phyloP scores from a whole-genome alignment of 495 filamentous ascomycete genomes.

The Echria macrotheca region DNA sequence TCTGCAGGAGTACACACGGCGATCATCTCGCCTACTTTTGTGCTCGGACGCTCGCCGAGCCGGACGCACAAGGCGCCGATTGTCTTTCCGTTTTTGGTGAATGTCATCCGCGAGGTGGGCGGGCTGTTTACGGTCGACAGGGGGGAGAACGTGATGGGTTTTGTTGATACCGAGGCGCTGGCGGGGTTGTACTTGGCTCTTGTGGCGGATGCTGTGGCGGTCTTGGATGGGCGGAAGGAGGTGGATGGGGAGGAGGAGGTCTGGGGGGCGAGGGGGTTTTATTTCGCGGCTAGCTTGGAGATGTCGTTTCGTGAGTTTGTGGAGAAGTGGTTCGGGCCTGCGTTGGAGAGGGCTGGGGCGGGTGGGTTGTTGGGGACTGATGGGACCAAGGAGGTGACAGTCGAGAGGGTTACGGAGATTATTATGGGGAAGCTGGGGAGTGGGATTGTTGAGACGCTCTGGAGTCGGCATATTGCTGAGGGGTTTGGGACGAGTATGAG shows the following conservation, averaged over 20 bases:
- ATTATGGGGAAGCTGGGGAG: conserved; percentile 1
- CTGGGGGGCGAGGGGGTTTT: conserved; percentile 12
- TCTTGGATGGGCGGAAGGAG: neutral
- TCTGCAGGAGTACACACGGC: conserved; percentile 4
- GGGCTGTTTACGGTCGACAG: neutral
- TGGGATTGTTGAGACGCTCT: neutral
- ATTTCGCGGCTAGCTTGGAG: conserved; percentile 7
- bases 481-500: conserved; percentile 13
- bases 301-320: conserved; percentile 6
- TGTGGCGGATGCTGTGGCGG: neutral
- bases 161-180: conserved; percentile 11
- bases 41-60: conserved; percentile 9
- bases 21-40: conserved; percentile 13
- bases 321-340: neutral
- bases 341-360: neutral
- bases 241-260: neutral
- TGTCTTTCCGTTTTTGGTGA: conserved; percentile 10
- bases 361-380: neutral
- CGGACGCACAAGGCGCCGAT: conserved; percentile 3
- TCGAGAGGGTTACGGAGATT: conserved; percentile 2
- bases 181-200: conserved; percentile 12
- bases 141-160: conserved; percentile 7
- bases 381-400: neutral
- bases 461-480: conserved; percentile 13
- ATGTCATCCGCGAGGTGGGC: conserved; percentile 1